Percentiles rank a stretch among this genome's conserved stretches.
Conservation (phyloP, 2,329 filamentous ascomycete species). For the Dactylellina drechsleri region DNA sequence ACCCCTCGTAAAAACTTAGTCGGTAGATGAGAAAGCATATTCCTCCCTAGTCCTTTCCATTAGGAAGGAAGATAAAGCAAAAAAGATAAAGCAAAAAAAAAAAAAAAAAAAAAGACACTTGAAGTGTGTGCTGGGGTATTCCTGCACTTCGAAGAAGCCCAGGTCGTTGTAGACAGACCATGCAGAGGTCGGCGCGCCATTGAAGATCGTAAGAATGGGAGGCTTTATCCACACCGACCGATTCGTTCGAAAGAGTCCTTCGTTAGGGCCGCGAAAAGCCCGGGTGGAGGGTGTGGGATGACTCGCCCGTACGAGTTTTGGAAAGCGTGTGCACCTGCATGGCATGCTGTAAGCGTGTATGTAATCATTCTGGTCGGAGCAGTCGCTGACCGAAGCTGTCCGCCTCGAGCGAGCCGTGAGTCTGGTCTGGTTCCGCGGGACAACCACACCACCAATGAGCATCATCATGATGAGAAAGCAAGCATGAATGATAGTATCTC, state of each 20-base stretch:
- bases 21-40: background rate
- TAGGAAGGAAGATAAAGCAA: background rate
- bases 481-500: no score
- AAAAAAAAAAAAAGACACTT: no score
- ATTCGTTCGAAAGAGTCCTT: no score
- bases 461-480: no score
- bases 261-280: no score
- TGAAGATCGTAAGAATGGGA: no score
- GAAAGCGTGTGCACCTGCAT: background rate
- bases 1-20: background rate
- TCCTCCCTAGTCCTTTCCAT: background rate
- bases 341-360: conserved; percentile 53
- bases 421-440: conserved; percentile 31
- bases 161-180: no score
- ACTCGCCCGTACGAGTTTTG: background rate
- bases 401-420: conserved; percentile 17
- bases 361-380: conserved; percentile 46
- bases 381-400: conserved; percentile 41
- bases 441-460: background rate
- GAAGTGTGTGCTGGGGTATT: background rate
- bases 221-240: no score
- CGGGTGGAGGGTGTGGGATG: background rate
- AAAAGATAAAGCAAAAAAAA: background rate
- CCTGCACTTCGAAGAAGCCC: conserved; percentile 5
- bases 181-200: no score